phyloP scores from a whole-genome alignment of 2,329 filamentous ascomycete species.

The Claviceps sp. region DNA sequence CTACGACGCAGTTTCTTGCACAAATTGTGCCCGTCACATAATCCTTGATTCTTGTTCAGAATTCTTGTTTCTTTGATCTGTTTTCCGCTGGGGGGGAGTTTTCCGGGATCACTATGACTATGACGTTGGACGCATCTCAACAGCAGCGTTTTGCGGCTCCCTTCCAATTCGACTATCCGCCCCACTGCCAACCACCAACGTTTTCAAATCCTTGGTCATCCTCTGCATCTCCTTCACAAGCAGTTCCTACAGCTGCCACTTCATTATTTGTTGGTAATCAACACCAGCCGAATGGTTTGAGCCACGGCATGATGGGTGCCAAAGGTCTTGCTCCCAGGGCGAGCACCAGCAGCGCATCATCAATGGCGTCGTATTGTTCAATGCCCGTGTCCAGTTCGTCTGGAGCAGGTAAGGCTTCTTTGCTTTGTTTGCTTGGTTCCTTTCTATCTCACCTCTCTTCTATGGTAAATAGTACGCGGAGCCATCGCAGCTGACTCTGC shows the following conservation, averaged over 20 bases:
- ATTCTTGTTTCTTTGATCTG: neutral
- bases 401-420: slow-evolving; percentile 47
- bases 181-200: slow-evolving; percentile 43
- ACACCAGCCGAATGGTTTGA: slow-evolving; percentile 24
- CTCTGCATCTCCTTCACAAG: slow-evolving; percentile 30
- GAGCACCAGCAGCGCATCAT: slow-evolving; percentile 42
- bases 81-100: neutral
- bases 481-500: slow-evolving; percentile 38
- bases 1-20: neutral
- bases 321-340: slow-evolving; percentile 38
- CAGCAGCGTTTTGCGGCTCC: slow-evolving; percentile 64
- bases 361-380: slow-evolving; percentile 57
- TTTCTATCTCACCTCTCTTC: neutral
- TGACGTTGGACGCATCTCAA: slow-evolving; percentile 74
- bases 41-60: too few relatives aligned
- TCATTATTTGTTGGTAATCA: slow-evolving; percentile 51
- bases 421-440: neutral
- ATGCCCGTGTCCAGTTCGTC: slow-evolving; percentile 56
- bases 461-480: neutral
- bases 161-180: slow-evolving; percentile 65
- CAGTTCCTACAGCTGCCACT: slow-evolving; percentile 39
- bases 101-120: slow-evolving; percentile 57
- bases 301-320: slow-evolving; percentile 37
- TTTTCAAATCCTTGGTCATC: slow-evolving; percentile 87
- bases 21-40: neutral